Percentiles rank a stretch among this genome's conserved stretches.
These are phyloP conservation scores for Aurifilum marmelostoma DNA, from an alignment of 2,329 filamentous ascomycete genomes.

Conservation along the genomic window DNA sequence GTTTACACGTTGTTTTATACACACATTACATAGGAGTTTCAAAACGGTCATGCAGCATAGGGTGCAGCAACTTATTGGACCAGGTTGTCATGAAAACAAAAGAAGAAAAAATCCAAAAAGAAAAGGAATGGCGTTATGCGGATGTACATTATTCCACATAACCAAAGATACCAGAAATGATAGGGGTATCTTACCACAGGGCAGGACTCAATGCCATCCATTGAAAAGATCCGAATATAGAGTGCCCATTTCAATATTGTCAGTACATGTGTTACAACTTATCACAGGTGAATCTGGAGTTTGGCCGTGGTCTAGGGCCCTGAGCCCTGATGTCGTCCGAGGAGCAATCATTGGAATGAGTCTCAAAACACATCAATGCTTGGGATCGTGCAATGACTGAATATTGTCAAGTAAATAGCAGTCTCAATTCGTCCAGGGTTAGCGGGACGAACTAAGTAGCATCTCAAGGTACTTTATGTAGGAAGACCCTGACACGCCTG, in stretches of 20 bases:
- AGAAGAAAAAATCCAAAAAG: background rate
- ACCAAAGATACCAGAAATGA: background rate
- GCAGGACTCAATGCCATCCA: background rate
- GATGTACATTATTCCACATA: background rate
- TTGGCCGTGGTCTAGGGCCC: too few species aligned
- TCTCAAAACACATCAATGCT: too few species aligned
- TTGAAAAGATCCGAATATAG: background rate
- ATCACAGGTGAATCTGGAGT: too few species aligned
- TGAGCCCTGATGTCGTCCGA: background rate
- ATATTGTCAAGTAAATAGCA: too few species aligned
- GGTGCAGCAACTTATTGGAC: background rate
- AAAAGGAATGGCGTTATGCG: background rate
- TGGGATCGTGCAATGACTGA: too few species aligned
- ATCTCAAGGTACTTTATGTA: background rate
- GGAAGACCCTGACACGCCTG: background rate
- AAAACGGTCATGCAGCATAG: slow-evolving; percentile 4
- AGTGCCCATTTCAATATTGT: too few species aligned
- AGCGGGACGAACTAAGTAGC: background rate
- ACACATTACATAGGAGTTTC: background rate
- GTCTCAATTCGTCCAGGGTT: background rate
- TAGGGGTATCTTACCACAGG: background rate
- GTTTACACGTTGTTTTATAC: background rate
- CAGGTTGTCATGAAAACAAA: background rate
- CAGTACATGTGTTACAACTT: too few species aligned
- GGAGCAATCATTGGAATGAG: too few species aligned